phyloP scores from a whole-genome alignment of 139 green algal genomes.

The Pseudopediastrum boryanum region DNA sequence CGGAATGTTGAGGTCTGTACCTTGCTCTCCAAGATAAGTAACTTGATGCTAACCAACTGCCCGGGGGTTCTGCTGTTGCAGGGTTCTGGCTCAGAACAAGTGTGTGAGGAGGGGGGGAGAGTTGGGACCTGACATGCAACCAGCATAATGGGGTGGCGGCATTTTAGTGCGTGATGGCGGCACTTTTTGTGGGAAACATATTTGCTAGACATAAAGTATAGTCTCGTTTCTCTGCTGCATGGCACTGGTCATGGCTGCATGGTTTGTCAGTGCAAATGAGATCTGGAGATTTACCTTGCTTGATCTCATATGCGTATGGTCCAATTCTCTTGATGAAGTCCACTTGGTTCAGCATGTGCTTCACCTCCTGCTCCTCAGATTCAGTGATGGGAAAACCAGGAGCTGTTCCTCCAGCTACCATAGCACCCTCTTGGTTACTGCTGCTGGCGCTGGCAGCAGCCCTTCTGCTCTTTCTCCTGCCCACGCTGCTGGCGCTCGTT shows the following conservation, averaged over 20 bases:
- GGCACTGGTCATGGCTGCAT: neutral
- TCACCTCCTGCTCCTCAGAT: constrained; percentile 11
- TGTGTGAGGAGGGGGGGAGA: neutral
- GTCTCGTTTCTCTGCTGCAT: too few species aligned
- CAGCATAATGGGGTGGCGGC: neutral
- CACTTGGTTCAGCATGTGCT: constrained; percentile 22
- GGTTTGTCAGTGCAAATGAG: neutral
- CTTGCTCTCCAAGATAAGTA: neutral
- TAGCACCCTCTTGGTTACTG: neutral
- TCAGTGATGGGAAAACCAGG: too few species aligned
- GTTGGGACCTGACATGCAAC: neutral
- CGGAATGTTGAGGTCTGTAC: neutral
- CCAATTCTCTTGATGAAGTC: constrained; percentile 9
- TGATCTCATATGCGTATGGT: constrained; percentile 18
- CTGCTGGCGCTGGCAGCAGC: neutral
- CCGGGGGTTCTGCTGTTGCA: too few species aligned
- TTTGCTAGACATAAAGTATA: too few species aligned
- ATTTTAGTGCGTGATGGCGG: too few species aligned
- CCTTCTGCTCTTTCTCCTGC: neutral
- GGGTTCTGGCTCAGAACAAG: too few species aligned
- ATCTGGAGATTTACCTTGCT: constrained; percentile 5
- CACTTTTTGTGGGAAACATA: too few species aligned
- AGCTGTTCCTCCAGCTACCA: constrained; percentile 3
- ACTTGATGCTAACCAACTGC: neutral
- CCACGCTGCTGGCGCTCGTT: neutral